Conservation (phyloP, 495 filamentous ascomycete species). For the Massariosphaeria phaeospora region DNA sequence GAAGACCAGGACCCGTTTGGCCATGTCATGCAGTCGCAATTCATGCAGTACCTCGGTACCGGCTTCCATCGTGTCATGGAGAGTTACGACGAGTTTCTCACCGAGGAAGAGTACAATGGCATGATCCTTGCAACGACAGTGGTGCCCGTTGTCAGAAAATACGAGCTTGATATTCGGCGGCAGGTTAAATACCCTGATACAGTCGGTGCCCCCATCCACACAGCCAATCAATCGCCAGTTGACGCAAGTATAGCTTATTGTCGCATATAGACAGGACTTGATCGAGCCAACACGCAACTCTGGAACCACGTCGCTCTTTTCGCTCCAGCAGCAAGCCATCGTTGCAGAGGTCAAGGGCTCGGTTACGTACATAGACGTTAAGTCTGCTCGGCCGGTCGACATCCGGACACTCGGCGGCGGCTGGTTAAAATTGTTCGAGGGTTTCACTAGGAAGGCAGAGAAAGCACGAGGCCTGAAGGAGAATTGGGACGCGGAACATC, state of each 20-base stretch:
- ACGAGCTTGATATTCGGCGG: constrained; percentile 25
- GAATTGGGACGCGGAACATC: constrained; percentile 26
- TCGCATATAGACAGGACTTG: constrained; percentile 33
- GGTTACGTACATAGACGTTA: constrained; percentile 32
- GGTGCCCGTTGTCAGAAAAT: constrained; percentile 33
- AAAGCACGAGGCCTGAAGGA: constrained; percentile 23
- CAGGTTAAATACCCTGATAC: constrained; percentile 41
- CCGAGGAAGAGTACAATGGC: constrained; percentile 35
- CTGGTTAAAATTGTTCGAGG: constrained; percentile 32
- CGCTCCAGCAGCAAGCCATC: constrained; percentile 38
- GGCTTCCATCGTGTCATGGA: constrained; percentile 39
- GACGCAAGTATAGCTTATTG: constrained; percentile 37
- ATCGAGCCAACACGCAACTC: constrained; percentile 36
- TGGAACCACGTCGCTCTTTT: constrained; percentile 34
- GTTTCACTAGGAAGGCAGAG: constrained; percentile 31
- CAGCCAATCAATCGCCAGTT: too few relatives aligned
- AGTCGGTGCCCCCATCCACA: too few relatives aligned
- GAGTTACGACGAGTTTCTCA: constrained; percentile 36
- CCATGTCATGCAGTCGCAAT: constrained; percentile 37
- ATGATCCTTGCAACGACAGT: constrained; percentile 34
- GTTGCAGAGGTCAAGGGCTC: constrained; percentile 36
- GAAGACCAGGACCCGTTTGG: constrained; percentile 40
- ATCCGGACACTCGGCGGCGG: constrained; percentile 35
- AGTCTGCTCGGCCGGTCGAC: constrained; percentile 32
- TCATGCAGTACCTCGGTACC: constrained; percentile 34